A percentile compares a stretch with the other conserved stretches of the same genome.
Evolutionary conservation across 768 basidiomycete species (phyloP).

Genomic region (Hericium erinaceus): DNA sequence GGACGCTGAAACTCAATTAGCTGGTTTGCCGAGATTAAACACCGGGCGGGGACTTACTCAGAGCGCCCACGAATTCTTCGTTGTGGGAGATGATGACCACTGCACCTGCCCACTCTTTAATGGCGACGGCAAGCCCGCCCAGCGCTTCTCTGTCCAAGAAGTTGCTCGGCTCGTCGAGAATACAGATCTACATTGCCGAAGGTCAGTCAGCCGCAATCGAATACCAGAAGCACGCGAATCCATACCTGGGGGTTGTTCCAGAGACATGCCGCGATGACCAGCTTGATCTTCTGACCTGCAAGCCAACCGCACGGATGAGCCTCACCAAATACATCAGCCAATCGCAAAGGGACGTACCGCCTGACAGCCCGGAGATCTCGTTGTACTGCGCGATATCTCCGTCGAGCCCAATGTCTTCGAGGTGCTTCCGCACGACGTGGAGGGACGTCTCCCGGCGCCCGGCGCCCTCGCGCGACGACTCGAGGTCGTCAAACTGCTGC

Average conservation of each 20-base stretch:
- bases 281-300: conserved; percentile 90
- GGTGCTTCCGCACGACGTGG: conserved; percentile 77
- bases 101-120: conserved; percentile 90
- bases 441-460: conserved; percentile 81
- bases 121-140: conserved; percentile 90
- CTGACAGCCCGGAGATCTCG: conserved; percentile 88
- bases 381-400: conserved; percentile 98
- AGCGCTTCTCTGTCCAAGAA: conserved; percentile 96
- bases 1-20: conserved; percentile 41
- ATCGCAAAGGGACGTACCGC: conserved; percentile 42
- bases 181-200: conserved; percentile 41
- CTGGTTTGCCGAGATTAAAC: conserved; percentile 11
- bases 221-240: conserved; percentile 3
- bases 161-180: conserved; percentile 89
- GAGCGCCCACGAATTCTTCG: conserved; percentile 73
- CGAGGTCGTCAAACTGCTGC: conserved; percentile 93
- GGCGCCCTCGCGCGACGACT: conserved; percentile 91
- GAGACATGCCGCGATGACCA: conserved; percentile 87
- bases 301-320: conserved; percentile 5
- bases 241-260: conserved; percentile 91
- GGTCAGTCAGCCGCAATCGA: conserved; percentile 5
- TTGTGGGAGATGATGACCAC: conserved; percentile 97
- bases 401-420: conserved; percentile 93
- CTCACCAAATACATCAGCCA: background rate
- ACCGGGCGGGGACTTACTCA: conserved; percentile 45